Evolutionary conservation across 805 yeast species (phyloP).

Genomic region (Candida pini): DNA sequence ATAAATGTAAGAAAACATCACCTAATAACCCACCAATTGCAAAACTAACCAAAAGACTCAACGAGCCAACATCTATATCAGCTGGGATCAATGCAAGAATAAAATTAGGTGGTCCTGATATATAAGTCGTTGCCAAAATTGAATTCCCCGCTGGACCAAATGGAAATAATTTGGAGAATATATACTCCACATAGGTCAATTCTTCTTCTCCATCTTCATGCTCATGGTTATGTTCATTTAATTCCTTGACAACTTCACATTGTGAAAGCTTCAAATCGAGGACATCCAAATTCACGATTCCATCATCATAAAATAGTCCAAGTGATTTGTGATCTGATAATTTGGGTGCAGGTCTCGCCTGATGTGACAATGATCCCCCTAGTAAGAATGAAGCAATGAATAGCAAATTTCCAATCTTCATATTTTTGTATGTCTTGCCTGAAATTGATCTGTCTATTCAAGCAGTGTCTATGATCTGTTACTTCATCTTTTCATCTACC

Average conservation of each 20-base stretch:
- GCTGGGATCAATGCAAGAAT: constrained; percentile 54
- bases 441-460: too few relatives aligned
- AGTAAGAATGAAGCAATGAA: too few relatives aligned
- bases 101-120: constrained; percentile 61
- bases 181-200: constrained; percentile 28
- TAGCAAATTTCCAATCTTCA: too few relatives aligned
- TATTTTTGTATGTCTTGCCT: too few relatives aligned
- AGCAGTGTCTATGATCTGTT: too few relatives aligned
- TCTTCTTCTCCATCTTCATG: constrained; percentile 6
- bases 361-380: too few relatives aligned
- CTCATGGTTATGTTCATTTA: constrained; percentile 21
- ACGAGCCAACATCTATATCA: constrained; percentile 42
- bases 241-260: constrained; percentile 27
- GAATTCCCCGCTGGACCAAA: constrained; percentile 59
- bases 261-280: constrained; percentile 25
- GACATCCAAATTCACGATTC: constrained; percentile 36
- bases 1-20: constrained; percentile 64
- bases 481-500: too few relatives aligned
- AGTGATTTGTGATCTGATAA: too few relatives aligned
- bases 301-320: constrained; percentile 35
- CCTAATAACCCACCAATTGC: constrained; percentile 76
- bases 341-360: neutral
- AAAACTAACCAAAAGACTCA: constrained; percentile 57
- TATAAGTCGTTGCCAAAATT: constrained; percentile 54
- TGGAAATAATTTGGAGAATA: constrained; percentile 41